phyloP scores from a whole-genome alignment of 192 early-diverging fungal genomes.

The Diversispora eburnea region DNA sequence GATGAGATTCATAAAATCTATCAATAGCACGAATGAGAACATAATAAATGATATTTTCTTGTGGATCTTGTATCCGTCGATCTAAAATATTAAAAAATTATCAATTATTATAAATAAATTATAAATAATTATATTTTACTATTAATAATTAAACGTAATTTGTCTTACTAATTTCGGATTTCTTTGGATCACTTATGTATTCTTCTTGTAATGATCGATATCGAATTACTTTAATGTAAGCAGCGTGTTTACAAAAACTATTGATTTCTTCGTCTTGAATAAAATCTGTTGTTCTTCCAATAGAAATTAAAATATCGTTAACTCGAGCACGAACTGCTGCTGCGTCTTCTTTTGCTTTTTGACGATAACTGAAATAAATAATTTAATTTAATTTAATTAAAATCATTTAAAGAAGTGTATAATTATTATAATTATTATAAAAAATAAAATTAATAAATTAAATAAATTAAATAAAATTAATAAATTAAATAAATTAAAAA shows the following conservation, averaged over 20 bases:
- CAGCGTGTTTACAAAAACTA: slow-evolving; percentile 80
- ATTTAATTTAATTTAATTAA: too few relatives aligned
- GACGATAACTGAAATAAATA: slow-evolving; percentile 56
- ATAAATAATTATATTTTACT: background rate
- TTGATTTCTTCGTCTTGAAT: slow-evolving; percentile 67
- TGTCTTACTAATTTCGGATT: slow-evolving; percentile 48
- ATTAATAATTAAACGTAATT: background rate
- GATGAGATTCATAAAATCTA: slow-evolving; percentile 51
- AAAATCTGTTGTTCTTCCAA: slow-evolving; percentile 49
- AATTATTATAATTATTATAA: too few relatives aligned
- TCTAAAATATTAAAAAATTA: slow-evolving; percentile 28
- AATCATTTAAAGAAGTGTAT: too few relatives aligned
- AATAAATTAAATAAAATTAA: too few relatives aligned
- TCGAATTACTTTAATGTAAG: slow-evolving; percentile 63
- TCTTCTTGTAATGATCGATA: slow-evolving; percentile 59
- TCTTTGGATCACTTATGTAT: slow-evolving; percentile 39
- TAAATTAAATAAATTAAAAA: too few relatives aligned
- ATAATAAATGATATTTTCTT: slow-evolving; percentile 61
- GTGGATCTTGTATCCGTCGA: slow-evolving; percentile 46
- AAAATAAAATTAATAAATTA: background rate
- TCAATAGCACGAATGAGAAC: slow-evolving; percentile 66
- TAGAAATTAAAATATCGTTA: slow-evolving; percentile 39
- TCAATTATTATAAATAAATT: background rate
- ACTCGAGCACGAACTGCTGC: slow-evolving; percentile 48
- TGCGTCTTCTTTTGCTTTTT: slow-evolving; percentile 72